Percentiles rank a stretch among this genome's conserved stretches.
Evolutionary conservation across 768 basidiomycete species (phyloP).

Genomic region (Goffeauzyma gilvescens): DNA sequence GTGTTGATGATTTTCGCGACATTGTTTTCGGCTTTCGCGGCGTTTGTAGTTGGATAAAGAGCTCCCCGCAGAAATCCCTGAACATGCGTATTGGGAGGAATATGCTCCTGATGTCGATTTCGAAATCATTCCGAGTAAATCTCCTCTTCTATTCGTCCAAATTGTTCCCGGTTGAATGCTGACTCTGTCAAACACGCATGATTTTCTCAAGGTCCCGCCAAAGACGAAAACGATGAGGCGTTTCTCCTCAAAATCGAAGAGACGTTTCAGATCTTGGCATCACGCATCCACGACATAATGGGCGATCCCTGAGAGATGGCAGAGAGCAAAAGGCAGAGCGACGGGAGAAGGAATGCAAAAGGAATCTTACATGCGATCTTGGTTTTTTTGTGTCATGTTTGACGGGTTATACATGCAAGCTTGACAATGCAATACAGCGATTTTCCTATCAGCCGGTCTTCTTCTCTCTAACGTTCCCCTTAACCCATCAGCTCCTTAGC

Average conservation of each 20-base stretch:
- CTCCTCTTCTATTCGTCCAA: background rate
- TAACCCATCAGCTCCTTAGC: conserved; percentile 47
- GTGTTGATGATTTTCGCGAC: background rate
- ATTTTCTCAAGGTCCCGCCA: background rate
- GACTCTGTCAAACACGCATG: background rate
- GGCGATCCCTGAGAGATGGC: too few relatives aligned
- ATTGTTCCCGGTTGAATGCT: background rate
- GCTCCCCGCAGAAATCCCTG: conserved; percentile 51
- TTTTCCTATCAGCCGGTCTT: too few relatives aligned
- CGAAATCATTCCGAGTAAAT: conserved; percentile 40
- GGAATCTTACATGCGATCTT: too few relatives aligned
- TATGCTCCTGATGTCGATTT: conserved; percentile 68
- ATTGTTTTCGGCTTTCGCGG: background rate
- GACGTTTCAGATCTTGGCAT: conserved; percentile 12
- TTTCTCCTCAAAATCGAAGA: conserved; percentile 20
- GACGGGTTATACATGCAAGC: too few relatives aligned
- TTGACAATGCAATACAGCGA: too few relatives aligned
- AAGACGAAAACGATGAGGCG: conserved; percentile 17
- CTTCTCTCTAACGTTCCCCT: conserved; percentile 16
- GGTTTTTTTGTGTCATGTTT: too few relatives aligned
- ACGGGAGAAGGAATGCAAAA: too few relatives aligned
- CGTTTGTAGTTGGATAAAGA: conserved; percentile 40
- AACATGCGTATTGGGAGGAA: conserved; percentile 50
- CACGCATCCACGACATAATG: conserved; percentile 2
- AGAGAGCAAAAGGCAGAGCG: too few relatives aligned